A percentile compares a stretch with the other conserved stretches of the same genome.
These are phyloP conservation scores for Cryptococcus sp. DNA, from an alignment of 1,284 basidiomycete species.

Conservation along the genomic window DNA sequence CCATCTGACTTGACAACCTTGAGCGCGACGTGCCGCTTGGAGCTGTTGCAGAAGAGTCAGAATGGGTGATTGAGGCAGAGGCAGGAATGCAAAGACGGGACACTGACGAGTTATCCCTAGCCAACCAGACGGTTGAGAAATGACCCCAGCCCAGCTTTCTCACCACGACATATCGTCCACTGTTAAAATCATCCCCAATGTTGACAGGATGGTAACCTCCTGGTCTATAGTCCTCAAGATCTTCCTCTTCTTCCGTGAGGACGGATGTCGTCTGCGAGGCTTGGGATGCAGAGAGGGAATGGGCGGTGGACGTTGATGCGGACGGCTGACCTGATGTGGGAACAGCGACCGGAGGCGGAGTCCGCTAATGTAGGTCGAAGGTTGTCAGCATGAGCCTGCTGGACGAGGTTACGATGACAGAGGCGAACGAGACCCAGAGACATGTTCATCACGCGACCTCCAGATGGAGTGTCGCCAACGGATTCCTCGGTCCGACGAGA, in stretches of 20 bases:
- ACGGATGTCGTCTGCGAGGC: constrained; percentile 41
- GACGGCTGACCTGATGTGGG: constrained; percentile 23
- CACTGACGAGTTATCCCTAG: constrained; percentile 77
- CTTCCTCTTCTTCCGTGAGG: constrained; percentile 54
- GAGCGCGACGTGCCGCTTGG: constrained; percentile 94
- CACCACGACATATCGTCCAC: constrained; percentile 85
- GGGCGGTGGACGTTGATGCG: constrained; percentile 27
- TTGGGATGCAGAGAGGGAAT: constrained; percentile 33
- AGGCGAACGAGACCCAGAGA: neutral
- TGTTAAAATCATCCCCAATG: constrained; percentile 89
- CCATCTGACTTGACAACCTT: constrained; percentile 98
- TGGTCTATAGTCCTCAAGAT: constrained; percentile 71
- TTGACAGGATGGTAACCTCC: constrained; percentile 95
- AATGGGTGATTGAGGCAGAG: neutral
- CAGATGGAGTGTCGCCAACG: neutral
- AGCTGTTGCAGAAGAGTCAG: constrained; percentile 56
- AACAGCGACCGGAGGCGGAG: constrained; percentile 23
- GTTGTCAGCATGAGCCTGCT: too few relatives aligned
- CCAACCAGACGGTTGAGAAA: constrained; percentile 93
- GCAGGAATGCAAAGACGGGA: neutral
- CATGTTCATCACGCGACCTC: neutral
- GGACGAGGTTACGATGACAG: neutral
- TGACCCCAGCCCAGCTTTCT: constrained; percentile 98
- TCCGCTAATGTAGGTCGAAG: too few relatives aligned
- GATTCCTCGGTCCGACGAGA: neutral